A percentile compares a stretch with the other conserved stretches of the same genome.
Conservation (phyloP, 257 asterid species). For the Jasminum sambac region DNA sequence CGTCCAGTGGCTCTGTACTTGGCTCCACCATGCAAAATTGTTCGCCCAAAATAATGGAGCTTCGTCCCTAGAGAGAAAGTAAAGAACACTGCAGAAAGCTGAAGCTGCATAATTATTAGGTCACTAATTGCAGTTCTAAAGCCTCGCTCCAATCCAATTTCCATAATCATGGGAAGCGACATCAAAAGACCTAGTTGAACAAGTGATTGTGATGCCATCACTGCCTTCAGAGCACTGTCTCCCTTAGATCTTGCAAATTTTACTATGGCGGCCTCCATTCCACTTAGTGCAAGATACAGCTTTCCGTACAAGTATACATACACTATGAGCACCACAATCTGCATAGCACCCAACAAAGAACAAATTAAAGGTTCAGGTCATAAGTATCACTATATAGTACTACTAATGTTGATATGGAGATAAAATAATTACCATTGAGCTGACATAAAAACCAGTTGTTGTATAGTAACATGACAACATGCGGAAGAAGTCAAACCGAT, state of each 20-base stretch:
- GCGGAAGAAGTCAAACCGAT: constrained; percentile 58
- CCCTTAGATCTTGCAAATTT: constrained; percentile 54
- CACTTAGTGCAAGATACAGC: constrained; percentile 58
- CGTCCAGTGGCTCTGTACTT: constrained; percentile 69
- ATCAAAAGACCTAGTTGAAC: constrained; percentile 62
- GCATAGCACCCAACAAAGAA: constrained; percentile 16
- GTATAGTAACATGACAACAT: constrained; percentile 55
- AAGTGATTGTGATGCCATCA: constrained; percentile 58
- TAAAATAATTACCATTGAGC: constrained; percentile 47
- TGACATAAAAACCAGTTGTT: constrained; percentile 59
- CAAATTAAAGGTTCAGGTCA: neutral
- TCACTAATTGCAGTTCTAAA: constrained; percentile 56
- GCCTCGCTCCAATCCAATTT: constrained; percentile 62
- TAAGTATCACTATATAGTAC: neutral
- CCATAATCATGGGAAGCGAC: constrained; percentile 68
- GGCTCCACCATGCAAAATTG: constrained; percentile 64
- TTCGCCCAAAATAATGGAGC: constrained; percentile 64
- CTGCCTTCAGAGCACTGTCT: constrained; percentile 45
- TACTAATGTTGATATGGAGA: neutral
- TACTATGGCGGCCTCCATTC: constrained; percentile 47
- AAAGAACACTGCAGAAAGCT: constrained; percentile 57
- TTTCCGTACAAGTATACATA: constrained; percentile 56
- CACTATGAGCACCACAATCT: constrained; percentile 54
- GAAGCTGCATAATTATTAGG: constrained; percentile 54
- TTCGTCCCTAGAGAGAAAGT: constrained; percentile 65